Evolutionary conservation across 805 yeast genomes (phyloP).

Genomic region (Alloascoidea africana): DNA sequence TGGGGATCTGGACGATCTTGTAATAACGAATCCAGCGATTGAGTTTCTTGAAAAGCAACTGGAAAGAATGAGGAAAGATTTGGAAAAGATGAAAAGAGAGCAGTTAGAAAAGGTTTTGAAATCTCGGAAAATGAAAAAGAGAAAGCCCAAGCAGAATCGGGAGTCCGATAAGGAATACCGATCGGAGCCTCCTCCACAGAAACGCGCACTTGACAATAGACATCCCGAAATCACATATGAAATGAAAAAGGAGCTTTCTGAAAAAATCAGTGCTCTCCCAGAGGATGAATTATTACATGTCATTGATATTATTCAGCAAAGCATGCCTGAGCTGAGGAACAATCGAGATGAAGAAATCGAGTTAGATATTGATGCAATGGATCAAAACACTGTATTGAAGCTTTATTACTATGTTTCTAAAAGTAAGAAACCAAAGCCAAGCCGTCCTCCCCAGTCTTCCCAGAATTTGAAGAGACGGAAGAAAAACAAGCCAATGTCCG

Average conservation of each 20-base stretch:
- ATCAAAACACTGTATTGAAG: slow-evolving; percentile 66
- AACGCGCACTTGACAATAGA: slow-evolving; percentile 9
- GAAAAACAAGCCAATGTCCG: slow-evolving; percentile 42
- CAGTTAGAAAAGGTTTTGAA: too few relatives aligned
- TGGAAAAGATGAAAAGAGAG: slow-evolving; percentile 70
- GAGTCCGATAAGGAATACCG: slow-evolving; percentile 4
- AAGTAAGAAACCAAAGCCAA: slow-evolving; percentile 18
- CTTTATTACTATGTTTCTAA: slow-evolving; percentile 71
- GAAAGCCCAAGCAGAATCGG: too few relatives aligned
- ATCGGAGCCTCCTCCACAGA: slow-evolving; percentile 12
- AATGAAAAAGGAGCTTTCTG: slow-evolving; percentile 90
- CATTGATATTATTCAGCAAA: slow-evolving; percentile 69
- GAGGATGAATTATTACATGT: slow-evolving; percentile 77
- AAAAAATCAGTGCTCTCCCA: slow-evolving; percentile 58
- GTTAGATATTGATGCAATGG: slow-evolving; percentile 87
- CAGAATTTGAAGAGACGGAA: slow-evolving; percentile 19
- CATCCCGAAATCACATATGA: slow-evolving; percentile 61
- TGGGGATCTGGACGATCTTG: slow-evolving; percentile 41
- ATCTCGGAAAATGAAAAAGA: too few relatives aligned
- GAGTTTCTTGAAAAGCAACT: slow-evolving; percentile 79
- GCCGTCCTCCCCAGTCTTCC: slow-evolving; percentile 7
- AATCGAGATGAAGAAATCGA: slow-evolving; percentile 83
- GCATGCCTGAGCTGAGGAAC: slow-evolving; percentile 42
- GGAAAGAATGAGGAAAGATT: slow-evolving; percentile 70
- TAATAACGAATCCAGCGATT: slow-evolving; percentile 78